Conservation (phyloP, 1,284 basidiomycete species). For the Serendipita sp. region DNA sequence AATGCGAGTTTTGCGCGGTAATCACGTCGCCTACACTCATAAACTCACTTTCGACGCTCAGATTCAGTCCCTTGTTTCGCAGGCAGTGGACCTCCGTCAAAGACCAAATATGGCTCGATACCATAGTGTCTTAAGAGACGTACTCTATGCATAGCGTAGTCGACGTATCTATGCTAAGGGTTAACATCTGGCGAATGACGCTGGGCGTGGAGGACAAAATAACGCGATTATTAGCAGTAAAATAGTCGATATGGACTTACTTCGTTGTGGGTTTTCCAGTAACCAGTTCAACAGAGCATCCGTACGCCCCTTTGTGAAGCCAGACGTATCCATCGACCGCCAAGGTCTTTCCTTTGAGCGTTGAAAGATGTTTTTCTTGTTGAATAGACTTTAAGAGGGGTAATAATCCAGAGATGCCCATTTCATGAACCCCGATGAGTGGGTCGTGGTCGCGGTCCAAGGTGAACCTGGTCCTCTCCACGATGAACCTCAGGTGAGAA, state of each 20-base stretch:
- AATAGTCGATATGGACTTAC: conserved; percentile 31
- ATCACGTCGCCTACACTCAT: neutral
- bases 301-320: conserved; percentile 90
- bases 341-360: conserved; percentile 68
- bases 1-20: neutral
- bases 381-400: conserved; percentile 88
- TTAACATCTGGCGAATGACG: neutral
- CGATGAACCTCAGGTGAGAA: too few relatives aligned
- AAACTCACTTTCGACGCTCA: conserved; percentile 47
- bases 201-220: neutral
- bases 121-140: conserved; percentile 73
- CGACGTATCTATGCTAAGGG: conserved; percentile 59
- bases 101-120: conserved; percentile 85
- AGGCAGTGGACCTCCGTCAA: conserved; percentile 90
- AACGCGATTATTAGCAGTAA: neutral
- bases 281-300: conserved; percentile 84
- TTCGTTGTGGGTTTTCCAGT: conserved; percentile 70
- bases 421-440: conserved; percentile 20
- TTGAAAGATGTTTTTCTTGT: conserved; percentile 59
- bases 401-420: conserved; percentile 92
- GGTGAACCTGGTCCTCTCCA: too few relatives aligned
- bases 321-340: conserved; percentile 90
- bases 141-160: conserved; percentile 89
- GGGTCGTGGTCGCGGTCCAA: too few relatives aligned
- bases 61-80: conserved; percentile 86